phyloP scores from a whole-genome alignment of 2,329 filamentous ascomycete genomes.

The Calonectria montana region DNA sequence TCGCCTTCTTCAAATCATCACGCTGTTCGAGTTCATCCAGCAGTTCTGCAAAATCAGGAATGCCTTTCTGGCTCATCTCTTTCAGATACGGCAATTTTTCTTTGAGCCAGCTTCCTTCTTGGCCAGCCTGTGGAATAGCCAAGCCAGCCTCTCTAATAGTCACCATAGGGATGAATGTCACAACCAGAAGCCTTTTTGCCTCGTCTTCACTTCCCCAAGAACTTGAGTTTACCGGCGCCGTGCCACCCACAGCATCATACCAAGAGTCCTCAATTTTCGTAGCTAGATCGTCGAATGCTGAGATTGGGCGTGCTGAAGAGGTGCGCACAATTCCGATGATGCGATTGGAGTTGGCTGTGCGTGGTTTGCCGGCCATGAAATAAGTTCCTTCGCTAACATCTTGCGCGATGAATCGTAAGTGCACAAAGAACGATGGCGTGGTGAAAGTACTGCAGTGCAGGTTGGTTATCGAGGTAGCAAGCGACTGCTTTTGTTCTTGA shows the following conservation, averaged over 20 bases:
- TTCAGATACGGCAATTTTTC: constrained; percentile 24
- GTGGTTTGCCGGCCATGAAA: constrained; percentile 28
- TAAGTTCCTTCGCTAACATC: constrained; percentile 11
- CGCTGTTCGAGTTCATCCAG: constrained; percentile 18
- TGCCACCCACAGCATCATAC: constrained; percentile 15
- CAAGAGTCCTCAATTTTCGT: constrained; percentile 25
- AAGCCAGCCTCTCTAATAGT: constrained; percentile 33
- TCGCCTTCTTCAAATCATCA: constrained; percentile 16
- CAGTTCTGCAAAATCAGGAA: constrained; percentile 3
- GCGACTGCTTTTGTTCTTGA: constrained; percentile 14
- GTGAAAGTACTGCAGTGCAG: constrained; percentile 31
- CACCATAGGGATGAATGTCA: constrained; percentile 33
- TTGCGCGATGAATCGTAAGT: constrained; percentile 28
- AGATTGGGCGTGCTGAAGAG: constrained; percentile 18
- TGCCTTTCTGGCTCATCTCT: constrained; percentile 12
- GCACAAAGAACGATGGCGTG: constrained; percentile 32
- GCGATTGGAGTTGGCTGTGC: constrained; percentile 23
- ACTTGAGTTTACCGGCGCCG: neutral
- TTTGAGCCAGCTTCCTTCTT: constrained; percentile 30
- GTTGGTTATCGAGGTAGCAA: constrained; percentile 29
- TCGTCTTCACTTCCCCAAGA: constrained; percentile 13
- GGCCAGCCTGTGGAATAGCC: constrained; percentile 31
- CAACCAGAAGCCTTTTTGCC: constrained; percentile 20
- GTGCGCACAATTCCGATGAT: constrained; percentile 33
- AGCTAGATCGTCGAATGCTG: constrained; percentile 26